These are phyloP conservation scores for Cyclanthera cordifolia DNA, from an alignment of 306 rosid species.

Conservation along the genomic window DNA sequence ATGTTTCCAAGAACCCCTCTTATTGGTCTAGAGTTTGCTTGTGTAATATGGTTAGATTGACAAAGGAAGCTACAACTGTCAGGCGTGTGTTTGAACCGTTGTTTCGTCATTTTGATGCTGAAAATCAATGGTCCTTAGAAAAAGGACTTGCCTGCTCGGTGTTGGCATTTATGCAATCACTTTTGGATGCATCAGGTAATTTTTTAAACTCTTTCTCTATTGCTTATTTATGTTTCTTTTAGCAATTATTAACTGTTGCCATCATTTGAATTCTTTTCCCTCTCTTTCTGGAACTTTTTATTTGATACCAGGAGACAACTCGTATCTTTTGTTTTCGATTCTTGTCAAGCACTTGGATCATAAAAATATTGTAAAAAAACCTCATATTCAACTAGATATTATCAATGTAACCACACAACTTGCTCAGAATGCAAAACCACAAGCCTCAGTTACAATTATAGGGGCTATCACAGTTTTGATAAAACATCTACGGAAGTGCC, in stretches of 20 bases:
- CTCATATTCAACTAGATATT: conserved; percentile 51
- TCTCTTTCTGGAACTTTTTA: conserved; percentile 3
- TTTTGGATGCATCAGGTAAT: conserved; percentile 77
- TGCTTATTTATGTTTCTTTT: background rate
- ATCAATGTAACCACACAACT: conserved; percentile 51
- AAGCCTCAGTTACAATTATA: conserved; percentile 45
- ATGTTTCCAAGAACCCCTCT: conserved; percentile 47
- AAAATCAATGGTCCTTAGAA: conserved; percentile 70
- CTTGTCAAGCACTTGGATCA: conserved; percentile 98
- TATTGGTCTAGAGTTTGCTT: conserved; percentile 91
- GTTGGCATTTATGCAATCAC: conserved; percentile 58
- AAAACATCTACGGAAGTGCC: conserved; percentile 69
- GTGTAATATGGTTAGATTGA: conserved; percentile 61
- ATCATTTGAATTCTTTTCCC: conserved; percentile 12
- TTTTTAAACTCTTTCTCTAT: conserved; percentile 14
- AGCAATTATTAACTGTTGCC: background rate
- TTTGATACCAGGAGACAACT: conserved; percentile 58
- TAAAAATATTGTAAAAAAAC: conserved; percentile 62
- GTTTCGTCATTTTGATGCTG: conserved; percentile 63
- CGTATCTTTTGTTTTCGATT: conserved; percentile 59
- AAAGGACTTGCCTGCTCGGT: conserved; percentile 53
- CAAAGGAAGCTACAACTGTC: conserved; percentile 72
- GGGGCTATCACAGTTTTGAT: conserved; percentile 71
- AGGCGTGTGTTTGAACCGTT: conserved; percentile 81
- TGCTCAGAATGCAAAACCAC: conserved; percentile 53